Base-by-base conservation (phyloP, 129 eudicot genomes). In the Saussurea involucrata region DNA sequence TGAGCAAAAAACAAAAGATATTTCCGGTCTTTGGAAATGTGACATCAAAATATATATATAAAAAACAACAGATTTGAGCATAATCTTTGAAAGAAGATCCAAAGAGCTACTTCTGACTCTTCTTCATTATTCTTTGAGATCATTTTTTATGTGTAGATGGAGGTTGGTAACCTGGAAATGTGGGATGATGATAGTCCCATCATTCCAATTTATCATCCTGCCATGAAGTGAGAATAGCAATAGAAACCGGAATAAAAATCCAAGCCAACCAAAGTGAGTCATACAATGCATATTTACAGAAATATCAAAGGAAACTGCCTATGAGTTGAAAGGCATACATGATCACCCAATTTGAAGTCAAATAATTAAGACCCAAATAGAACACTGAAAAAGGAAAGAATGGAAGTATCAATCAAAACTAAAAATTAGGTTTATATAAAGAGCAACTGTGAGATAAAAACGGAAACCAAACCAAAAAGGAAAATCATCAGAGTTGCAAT, bases 141-240 rank as follows among this genome's bases (percentile, higher is more conserved):
- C 57, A 92, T 71, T 21, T 87, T 86, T 29, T 74, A 60, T 84
- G 84, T 90, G 81, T 82, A 87, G 75, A 82, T 92, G 83, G 79
- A 84, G 79, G 80, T 84, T 40, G 96, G 93, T 82, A 92, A 81
- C 71, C 78, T 87, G 57, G 87, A 74, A 76, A 90, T 69, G 32
- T 69, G 83, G 3, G 72, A 80, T 44, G 82, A 78, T 22, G 96
- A 77, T 18, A 90, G 81, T 73, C 97, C 97, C 65, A 85, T 95
- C 97, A 53, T 88, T 85, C 49, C 86, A 73, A 60, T 79, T 75
- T 85, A 86, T 95, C 98, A 76, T 96, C 92, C 98, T 95, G 90
- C 63, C 71, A 80, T 69, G 2, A 24, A 73, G 42, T 74, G 24
- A 66, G 1, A 68, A 34, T 34, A 49, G 31, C 75, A 28, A 67